phyloP scores from a whole-genome alignment of 2,329 filamentous ascomycete species.

The Rhinocladiella mackenziei region DNA sequence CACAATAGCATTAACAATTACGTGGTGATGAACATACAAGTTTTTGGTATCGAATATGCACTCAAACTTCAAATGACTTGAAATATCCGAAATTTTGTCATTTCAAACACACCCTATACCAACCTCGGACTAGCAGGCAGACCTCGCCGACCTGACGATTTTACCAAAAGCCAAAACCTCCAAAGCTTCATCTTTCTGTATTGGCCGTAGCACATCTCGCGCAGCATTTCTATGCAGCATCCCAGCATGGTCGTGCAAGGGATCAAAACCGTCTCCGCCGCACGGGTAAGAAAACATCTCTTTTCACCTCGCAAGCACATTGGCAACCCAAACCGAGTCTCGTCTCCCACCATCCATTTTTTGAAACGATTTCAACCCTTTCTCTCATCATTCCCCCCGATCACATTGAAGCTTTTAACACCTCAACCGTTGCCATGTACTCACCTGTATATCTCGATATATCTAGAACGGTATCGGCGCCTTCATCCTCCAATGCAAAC shows the following conservation, averaged over 20 bases:
- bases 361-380: too few species aligned
- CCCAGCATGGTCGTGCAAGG: slow-evolving; percentile 43
- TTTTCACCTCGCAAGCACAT: neutral
- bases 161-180: neutral
- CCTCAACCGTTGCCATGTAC: too few species aligned
- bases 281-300: slow-evolving; percentile 47
- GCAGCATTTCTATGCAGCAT: neutral
- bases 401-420: neutral
- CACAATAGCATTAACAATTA: too few species aligned
- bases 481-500: slow-evolving; percentile 96
- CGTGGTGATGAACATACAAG: too few species aligned
- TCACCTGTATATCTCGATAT: too few species aligned
- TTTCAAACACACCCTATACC: too few species aligned
- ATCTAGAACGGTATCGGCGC: slow-evolving; percentile 87
- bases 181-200: too few species aligned
- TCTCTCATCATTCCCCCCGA: slow-evolving; percentile 10
- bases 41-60: too few species aligned
- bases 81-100: too few species aligned
- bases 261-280: slow-evolving; percentile 52
- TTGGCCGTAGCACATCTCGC: too few species aligned
- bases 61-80: neutral
- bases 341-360: neutral
- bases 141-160: neutral
- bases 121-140: neutral
- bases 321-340: neutral